Percentiles rank a stretch among this genome's conserved stretches.
Conservation (phyloP, 2,329 filamentous ascomycete species). For the Acrodontium crateriforme region DNA sequence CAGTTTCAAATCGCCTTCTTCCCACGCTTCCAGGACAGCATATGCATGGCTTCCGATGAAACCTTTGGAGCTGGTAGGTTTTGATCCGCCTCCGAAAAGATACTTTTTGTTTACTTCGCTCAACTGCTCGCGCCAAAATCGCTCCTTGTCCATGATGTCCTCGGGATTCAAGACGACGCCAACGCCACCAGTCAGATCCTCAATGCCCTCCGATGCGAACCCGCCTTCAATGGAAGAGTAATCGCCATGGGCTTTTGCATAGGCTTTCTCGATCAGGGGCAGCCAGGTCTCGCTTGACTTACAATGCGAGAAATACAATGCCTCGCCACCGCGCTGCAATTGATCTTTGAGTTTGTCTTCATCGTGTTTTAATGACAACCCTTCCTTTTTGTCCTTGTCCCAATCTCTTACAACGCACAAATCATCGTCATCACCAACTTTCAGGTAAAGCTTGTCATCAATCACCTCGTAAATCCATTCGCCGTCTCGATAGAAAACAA, state of each 20-base stretch:
- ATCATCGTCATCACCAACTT: conserved; percentile 69
- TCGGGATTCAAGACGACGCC: conserved; percentile 49
- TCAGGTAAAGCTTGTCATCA: conserved; percentile 79
- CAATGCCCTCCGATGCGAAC: conserved; percentile 49
- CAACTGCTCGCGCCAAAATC: conserved; percentile 73
- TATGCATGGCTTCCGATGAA: conserved; percentile 48
- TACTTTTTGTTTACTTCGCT: conserved; percentile 71
- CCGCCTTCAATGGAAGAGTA: conserved; percentile 63
- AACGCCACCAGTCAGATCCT: conserved; percentile 44
- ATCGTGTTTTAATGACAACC: conserved; percentile 27
- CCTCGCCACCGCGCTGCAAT: conserved; percentile 63
- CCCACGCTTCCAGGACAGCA: conserved; percentile 40
- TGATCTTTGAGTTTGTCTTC: conserved; percentile 15
- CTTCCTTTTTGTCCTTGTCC: conserved; percentile 14
- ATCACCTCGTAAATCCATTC: conserved; percentile 88
- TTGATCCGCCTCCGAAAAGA: conserved; percentile 52
- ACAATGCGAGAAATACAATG: conserved; percentile 66
- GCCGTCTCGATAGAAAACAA: conserved; percentile 72
- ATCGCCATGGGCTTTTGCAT: conserved; percentile 72
- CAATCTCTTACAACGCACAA: conserved; percentile 28
- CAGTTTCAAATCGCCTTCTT: conserved; percentile 30
- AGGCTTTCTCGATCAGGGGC: conserved; percentile 67
- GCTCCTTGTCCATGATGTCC: conserved; percentile 63
- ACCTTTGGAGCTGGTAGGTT: conserved; percentile 28
- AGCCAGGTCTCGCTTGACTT: conserved; percentile 72